Evolutionary conservation across 441 rosid species (phyloP).

Genomic region (Adansonia madagascariensis): DNA sequence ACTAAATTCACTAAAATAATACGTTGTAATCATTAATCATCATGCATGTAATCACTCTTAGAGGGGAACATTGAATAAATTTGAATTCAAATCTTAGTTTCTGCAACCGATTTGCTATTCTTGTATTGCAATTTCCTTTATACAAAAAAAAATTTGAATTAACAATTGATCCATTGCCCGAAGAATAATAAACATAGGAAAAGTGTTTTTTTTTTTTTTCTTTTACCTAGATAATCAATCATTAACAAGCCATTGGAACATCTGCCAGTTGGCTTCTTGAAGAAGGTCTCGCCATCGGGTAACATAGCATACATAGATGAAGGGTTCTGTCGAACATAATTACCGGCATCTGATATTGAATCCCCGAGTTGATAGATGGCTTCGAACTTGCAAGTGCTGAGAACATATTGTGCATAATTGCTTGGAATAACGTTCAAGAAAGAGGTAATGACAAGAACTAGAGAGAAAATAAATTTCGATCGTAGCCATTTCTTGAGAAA

Average conservation of each 20-base stretch:
- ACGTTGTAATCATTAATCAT: neutral
- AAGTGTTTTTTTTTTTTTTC: no score
- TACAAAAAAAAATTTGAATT: no score
- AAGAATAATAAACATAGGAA: no score
- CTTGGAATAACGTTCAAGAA: neutral
- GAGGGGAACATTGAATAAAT: no score
- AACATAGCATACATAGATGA: neutral
- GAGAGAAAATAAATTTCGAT: neutral
- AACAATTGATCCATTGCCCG: no score
- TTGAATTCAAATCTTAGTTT: no score
- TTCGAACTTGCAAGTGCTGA: neutral
- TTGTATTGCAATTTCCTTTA: no score
- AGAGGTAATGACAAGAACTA: neutral
- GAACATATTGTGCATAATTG: neutral
- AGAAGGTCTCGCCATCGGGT: conserved; percentile 32
- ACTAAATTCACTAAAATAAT: neutral
- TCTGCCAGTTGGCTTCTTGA: conserved; percentile 31
- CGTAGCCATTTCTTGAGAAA: neutral
- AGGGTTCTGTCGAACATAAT: conserved; percentile 23
- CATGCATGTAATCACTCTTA: neutral
- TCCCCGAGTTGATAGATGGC: conserved; percentile 40
- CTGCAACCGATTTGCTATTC: no score
- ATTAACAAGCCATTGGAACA: conserved; percentile 35
- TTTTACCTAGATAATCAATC: conserved; percentile 20
- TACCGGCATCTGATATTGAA: conserved; percentile 31